Evolutionary conservation across 176 grass and related monocot species (phyloP).

Genomic region (Eleusine coracana): DNA sequence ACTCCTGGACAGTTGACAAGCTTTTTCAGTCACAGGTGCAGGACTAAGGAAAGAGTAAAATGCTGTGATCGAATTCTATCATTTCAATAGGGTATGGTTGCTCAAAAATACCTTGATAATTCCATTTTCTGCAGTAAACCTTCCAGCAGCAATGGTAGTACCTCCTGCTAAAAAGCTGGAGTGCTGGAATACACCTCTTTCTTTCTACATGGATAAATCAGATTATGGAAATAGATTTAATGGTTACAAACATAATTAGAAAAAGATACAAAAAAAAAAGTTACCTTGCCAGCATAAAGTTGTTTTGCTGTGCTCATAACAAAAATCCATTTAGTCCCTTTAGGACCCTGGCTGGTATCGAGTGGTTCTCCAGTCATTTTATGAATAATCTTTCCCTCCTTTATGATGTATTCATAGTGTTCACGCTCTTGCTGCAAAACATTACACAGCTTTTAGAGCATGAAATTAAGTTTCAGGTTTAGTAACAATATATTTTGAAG

Average conservation of each 20-base stretch:
- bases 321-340: constrained; percentile 93
- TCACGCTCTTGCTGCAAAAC: constrained; percentile 78
- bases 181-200: constrained; percentile 91
- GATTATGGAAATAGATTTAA: constrained; percentile 21
- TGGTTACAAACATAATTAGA: background rate
- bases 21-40: background rate
- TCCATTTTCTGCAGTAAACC: constrained; percentile 73
- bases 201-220: constrained; percentile 59
- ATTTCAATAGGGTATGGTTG: background rate
- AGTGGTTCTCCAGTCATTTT: constrained; percentile 65
- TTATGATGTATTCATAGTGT: constrained; percentile 66
- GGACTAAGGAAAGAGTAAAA: constrained; percentile 3
- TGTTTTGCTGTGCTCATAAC: constrained; percentile 75
- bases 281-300: constrained; percentile 87
- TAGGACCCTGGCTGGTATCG: constrained; percentile 54
- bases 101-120: constrained; percentile 63
- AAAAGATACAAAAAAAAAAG: constrained; percentile 28
- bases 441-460: background rate
- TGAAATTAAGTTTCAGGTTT: background rate
- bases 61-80: background rate
- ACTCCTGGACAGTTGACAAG: background rate
- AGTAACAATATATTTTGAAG: background rate
- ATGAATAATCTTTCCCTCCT: constrained; percentile 59
- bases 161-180: constrained; percentile 98
- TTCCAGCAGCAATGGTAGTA: constrained; percentile 83